phyloP scores from a whole-genome alignment of 345 rosid genomes.

The Aethionema arabicum region DNA sequence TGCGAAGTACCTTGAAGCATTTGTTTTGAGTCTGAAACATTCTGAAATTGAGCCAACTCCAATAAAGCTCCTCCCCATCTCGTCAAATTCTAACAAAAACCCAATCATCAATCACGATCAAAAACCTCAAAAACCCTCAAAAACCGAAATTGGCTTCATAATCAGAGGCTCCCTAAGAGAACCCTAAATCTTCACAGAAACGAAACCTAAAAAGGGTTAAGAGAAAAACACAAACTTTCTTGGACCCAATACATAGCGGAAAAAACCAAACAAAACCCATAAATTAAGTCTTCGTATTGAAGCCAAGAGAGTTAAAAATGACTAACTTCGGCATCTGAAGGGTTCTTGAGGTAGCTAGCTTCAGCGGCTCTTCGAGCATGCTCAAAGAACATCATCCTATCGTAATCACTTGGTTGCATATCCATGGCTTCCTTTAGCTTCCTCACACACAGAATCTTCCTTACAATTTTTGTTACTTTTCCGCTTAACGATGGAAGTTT shows the following conservation, averaged over 20 bases:
- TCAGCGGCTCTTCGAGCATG: slow-evolving; percentile 81
- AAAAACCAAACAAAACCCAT: not conserved
- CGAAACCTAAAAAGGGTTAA: not conserved
- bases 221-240: not conserved
- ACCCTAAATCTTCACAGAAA: not conserved
- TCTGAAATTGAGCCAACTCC: slow-evolving; percentile 86
- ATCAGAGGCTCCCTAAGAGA: not conserved
- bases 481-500: too few species aligned
- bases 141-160: not conserved
- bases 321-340: slow-evolving; percentile 76
- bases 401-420: slow-evolving; percentile 57
- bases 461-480: not conserved
- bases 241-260: not conserved
- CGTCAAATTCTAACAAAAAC: slow-evolving; percentile 60
- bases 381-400: slow-evolving; percentile 75
- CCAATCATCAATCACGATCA: not conserved
- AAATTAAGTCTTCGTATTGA: not conserved
- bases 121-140: not conserved
- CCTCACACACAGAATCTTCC: not conserved
- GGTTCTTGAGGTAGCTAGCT: slow-evolving; percentile 59
- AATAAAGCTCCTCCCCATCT: slow-evolving; percentile 89
- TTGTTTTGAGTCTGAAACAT: slow-evolving; percentile 54
- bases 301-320: not conserved
- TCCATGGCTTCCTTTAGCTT: slow-evolving; percentile 53
- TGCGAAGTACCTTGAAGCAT: slow-evolving; percentile 62